Base-by-base conservation (phyloP, 257 asterid species). In the Solanum bulbocastanum region DNA sequence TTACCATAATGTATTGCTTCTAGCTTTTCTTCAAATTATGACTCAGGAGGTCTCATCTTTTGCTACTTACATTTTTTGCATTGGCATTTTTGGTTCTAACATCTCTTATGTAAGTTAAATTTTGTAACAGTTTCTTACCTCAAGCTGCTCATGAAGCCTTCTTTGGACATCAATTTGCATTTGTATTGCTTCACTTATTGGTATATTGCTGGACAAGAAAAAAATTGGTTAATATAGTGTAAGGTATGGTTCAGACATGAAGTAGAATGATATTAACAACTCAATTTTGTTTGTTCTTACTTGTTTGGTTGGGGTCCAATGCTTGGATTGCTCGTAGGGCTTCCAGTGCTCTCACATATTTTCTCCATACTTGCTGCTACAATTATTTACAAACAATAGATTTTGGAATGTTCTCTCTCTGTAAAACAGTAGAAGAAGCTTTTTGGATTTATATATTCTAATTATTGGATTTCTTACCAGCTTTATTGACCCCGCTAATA, bases 161-260 rank as follows among this genome's bases (percentile, higher is more conserved):
- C 93, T 91, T 87, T 96, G 98, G 88, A 94, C 98, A 88, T 96
- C 98, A 32, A 96, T 95, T 91, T 96, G 98, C 96, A 94, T 93
- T 82, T 95, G 96, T 90, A 96, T 91, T 87, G 98, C 98, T 86
- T 95, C 98, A 3, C 92, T 95, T 40, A 90, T 87, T 66, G 95
- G 97, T 40, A 95, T 33, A 87, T 92, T 94, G 90, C 99, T 96
- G 97, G 74, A 78, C 33, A 76, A 73, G 72, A 84, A 71, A 83
- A 87, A 84, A 73, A 42, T 91, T 23, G n/a, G 33, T 76, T 25
- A 69, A 14, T 69, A 85, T 60, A 39, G 13, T 7, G 49, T 73
- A 7, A 86, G 69, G 37, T 68, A 27, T 5, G 27, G 68, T 46
- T 86, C 14, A 4, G 30, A 86, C 84, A 46, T 20, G 84, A 33